Evolutionary conservation across 495 filamentous ascomycete species (phyloP), one percentile per base, ranked within the genome.

Genomic region (Aspergillus saccharolyticus): DNA sequence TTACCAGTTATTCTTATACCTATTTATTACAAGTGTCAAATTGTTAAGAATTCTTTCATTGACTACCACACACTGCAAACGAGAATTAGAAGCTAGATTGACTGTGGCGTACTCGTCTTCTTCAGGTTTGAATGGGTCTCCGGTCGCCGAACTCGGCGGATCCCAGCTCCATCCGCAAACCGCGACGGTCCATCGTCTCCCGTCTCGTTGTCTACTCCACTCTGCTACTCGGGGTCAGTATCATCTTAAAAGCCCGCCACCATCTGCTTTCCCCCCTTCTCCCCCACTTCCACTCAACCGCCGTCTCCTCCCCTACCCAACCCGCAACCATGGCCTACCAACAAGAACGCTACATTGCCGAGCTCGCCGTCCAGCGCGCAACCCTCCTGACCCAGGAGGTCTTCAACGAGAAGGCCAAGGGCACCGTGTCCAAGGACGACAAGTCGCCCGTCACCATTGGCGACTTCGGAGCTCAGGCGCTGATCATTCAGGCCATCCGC

Each of bases 371-470:
- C 48, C 91, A 96, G 74, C 85, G 95, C 54, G 94, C 94, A 18
- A 79, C 85, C 24, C 76, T 92, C 60, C 85, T 97, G 56, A 97
- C 94, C 53, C 91, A 96, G 78, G 85, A 84, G 60, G 92, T 97
- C 71, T 97, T 95, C 82, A 85, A 89, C 74, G 86, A 90, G 55
- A 89, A 87, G 68, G 85, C 90, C 62, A 97, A 97, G 76, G 91
- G 92, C 56, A 96, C 94, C 53, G 79, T 95, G 33, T 89, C 87
- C 63, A 99, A 97, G 78, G 86, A 89, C 70, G 95, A 98, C 76
- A 86, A 85, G 61, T 97, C 95, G 21, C 94, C 95, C 58, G 94
- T 98, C 61, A 98, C 94, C 28, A 91, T 97, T 61, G 94, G 91
- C 68, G 94, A 98, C 76, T 97, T 96, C 67, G 95, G 95, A 63